These are phyloP conservation scores for Arabis hirsuta DNA, from an alignment of 345 rosid species.

Conservation along the genomic window DNA sequence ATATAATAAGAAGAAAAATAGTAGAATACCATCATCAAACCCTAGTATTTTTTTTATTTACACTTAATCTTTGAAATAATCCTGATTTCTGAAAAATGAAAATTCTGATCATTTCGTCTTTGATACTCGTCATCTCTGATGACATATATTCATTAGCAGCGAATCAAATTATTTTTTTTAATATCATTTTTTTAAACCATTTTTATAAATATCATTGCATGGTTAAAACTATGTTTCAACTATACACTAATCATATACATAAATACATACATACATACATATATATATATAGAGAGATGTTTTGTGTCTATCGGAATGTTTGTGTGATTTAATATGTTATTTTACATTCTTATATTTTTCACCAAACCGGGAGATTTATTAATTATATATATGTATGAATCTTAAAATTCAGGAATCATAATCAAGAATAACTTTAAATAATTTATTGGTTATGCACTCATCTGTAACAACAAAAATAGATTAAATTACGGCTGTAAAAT, in stretches of 20 bases:
- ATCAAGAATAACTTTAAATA: not conserved
- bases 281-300: not conserved
- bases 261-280: not conserved
- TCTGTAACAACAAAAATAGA: not conserved
- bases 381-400: not conserved
- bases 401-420: not conserved
- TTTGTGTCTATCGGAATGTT: conserved; percentile 21
- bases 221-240: not conserved
- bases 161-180: conserved; percentile 23
- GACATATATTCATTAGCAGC: conserved; percentile 24
- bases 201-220: not conserved
- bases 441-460: not conserved
- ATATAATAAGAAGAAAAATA: not conserved
- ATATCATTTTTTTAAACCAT: not conserved
- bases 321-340: conserved; percentile 25
- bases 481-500: not conserved
- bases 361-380: conserved; percentile 9
- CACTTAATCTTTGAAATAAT: not conserved
- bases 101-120: conserved; percentile 18
- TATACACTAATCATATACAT: not conserved
- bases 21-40: not conserved
- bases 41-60: not conserved
- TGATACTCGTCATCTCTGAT: conserved; percentile 33
- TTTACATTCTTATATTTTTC: conserved; percentile 26
- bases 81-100: conserved; percentile 1